Evolutionary conservation across 2,329 filamentous ascomycete genomes (phyloP).

Genomic region (Epichloe gansuensis): DNA sequence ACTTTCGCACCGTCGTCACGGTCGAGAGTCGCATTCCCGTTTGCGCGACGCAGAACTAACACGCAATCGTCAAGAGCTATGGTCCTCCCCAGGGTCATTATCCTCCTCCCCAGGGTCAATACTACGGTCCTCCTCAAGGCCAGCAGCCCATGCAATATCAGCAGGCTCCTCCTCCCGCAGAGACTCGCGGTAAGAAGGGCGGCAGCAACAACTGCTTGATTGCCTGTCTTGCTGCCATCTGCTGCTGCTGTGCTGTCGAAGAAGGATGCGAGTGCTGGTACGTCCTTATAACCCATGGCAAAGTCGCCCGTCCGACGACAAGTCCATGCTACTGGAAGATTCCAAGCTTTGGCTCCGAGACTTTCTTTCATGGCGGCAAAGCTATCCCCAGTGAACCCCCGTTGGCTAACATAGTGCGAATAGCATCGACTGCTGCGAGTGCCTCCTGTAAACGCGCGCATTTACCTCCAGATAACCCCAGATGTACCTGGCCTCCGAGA

Average conservation of each 20-base stretch:
- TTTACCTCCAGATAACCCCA: not conserved
- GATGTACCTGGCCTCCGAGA: not conserved
- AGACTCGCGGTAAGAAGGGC: conserved; percentile 16
- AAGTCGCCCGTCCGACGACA: not conserved
- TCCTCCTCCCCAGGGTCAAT: conserved; percentile 21
- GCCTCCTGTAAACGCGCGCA: conserved; percentile 18
- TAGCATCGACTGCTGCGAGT: conserved; percentile 30
- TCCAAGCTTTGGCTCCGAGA: not conserved
- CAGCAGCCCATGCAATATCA: conserved; percentile 33
- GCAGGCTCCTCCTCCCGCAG: conserved; percentile 22
- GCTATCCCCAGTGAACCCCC: not conserved
- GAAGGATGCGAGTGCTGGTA: conserved; percentile 39
- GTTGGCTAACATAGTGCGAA: not conserved
- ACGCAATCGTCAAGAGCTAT: conserved; percentile 12
- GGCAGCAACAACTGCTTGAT: conserved; percentile 30
- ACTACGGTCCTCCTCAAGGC: conserved; percentile 18
- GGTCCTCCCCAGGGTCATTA: conserved; percentile 20
- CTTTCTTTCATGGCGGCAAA: not conserved
- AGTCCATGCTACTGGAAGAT: not conserved
- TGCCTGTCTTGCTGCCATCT: conserved; percentile 34
- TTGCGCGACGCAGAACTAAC: not conserved
- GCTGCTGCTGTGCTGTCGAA: conserved; percentile 38
- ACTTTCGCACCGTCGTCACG: not conserved
- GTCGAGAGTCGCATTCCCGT: not conserved
- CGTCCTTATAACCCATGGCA: conserved; percentile 9